Evolutionary conservation across 306 rosid genomes (phyloP), one percentile per base, ranked within the genome.

Genomic region (Castanopsis chinensis): DNA sequence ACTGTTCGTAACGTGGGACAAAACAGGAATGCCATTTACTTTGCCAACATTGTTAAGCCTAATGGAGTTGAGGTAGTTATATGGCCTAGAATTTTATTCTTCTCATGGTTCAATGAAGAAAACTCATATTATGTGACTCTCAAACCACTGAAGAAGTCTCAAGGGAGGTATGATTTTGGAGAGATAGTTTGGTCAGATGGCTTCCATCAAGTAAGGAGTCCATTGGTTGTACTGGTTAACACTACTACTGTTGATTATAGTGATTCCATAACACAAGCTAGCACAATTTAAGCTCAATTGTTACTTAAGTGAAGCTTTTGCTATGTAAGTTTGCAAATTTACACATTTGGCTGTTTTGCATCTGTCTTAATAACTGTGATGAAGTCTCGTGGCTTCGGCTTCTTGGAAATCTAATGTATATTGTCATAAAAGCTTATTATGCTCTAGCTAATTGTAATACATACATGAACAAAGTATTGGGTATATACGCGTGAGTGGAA

Each of bases 171-270:
- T 79, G 82, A 85, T 72, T 89, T 83, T 73, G 87, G 92, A 12
- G 80, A 89, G 53, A 89, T 83, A 2, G 82, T 81, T 27, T 87
- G 92, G 92, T 83, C 81, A 0, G 83, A 89, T 74, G 83, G 87
- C 12, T 77, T 79, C 69, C 92, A 87, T 51, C 68, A 57, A 28
- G 89, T 85, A 1, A 79, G 81, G 49, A 85, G 79, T 65, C 88
- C 85, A 32, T 61, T 86, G 79, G 78, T 81, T 54, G 88, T 79
- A 20, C 52, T 69, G 77, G 71, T 83, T 27, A 83, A 80, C 74
- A 80, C 60, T n/a, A 37, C 45, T n/a, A 20, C 69, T 25, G 23
- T 1, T 15, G 15, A 55, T 5, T 75, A 21, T 18, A 4, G 3
- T 61, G 52, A 51, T 20, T 51, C 20, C 76, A 28, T 15, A 32